A percentile compares a stretch with the other conserved stretches of the same genome.
These are phyloP conservation scores for Eucalyptus guilfoylei DNA, from an alignment of 345 rosid species.

Conservation along the genomic window DNA sequence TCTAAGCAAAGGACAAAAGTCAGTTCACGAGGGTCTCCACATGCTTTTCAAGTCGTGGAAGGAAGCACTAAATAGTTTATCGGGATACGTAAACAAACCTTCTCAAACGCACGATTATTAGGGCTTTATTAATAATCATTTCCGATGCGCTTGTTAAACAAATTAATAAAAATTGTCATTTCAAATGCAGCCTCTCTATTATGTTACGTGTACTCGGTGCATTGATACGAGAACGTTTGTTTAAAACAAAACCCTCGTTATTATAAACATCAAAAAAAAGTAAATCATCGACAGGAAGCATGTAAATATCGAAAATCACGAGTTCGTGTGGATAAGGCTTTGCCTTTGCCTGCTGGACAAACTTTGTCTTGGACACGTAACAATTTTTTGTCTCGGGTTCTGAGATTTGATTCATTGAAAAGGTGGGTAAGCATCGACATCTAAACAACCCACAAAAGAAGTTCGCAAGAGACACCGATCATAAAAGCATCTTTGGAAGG, in stretches of 20 bases:
- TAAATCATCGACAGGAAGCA: not conserved
- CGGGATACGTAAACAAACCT: not conserved
- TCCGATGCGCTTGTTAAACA: not conserved
- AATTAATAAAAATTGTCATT: not conserved
- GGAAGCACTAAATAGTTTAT: not conserved
- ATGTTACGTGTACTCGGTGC: not conserved
- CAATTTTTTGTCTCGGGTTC: not conserved
- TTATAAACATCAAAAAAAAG: not conserved
- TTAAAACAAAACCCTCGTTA: not conserved
- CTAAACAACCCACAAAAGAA: not conserved
- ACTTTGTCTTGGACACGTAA: not conserved
- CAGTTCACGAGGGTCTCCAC: not conserved
- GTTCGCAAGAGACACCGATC: not conserved
- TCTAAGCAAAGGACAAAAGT: not conserved
- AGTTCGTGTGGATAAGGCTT: not conserved
- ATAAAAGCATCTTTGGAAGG: not conserved
- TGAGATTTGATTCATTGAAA: not conserved
- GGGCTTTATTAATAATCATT: not conserved
- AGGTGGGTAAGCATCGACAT: not conserved
- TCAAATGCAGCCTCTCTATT: not conserved
- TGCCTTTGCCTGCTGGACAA: not conserved
- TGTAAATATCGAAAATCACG: not conserved
- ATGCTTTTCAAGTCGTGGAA: not conserved
- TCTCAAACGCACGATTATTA: not conserved
- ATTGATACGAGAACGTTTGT: not conserved